Conservation (phyloP, 106 monocot genomes). For the Apostasia ramifera region DNA sequence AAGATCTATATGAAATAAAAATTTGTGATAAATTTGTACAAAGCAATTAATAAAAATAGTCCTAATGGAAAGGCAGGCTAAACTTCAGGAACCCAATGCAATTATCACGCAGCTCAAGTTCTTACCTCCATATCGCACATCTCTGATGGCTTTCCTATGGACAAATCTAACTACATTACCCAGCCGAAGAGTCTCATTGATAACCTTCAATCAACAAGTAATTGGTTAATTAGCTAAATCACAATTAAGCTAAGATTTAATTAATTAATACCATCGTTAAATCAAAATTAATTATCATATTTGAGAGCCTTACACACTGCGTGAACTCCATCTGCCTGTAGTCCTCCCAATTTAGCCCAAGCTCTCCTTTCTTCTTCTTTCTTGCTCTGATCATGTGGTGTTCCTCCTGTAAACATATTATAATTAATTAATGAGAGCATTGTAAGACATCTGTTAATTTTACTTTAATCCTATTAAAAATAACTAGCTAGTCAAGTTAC, state of each 20-base stretch:
- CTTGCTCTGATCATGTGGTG: slow-evolving; percentile 24
- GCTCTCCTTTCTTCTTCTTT: slow-evolving; percentile 37
- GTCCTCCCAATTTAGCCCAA: slow-evolving; percentile 66
- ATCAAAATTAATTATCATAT: background rate
- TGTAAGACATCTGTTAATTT: background rate
- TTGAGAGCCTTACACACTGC: slow-evolving; percentile 56
- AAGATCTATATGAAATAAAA: too few species aligned
- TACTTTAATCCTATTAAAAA: too few species aligned
- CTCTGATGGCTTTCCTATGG: slow-evolving; percentile 58
- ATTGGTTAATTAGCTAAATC: background rate
- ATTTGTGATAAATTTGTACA: too few species aligned
- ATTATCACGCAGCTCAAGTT: background rate
- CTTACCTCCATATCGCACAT: slow-evolving; percentile 52
- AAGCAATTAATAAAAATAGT: too few species aligned
- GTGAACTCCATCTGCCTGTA: slow-evolving; percentile 90
- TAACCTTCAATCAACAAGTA: slow-evolving; percentile 46
- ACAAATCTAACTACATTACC: slow-evolving; percentile 84
- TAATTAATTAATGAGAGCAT: background rate
- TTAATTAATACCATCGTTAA: background rate
- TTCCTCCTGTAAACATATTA: slow-evolving; percentile 27
- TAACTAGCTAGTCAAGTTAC: too few species aligned
- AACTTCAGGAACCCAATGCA: too few species aligned
- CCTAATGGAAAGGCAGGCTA: too few species aligned
- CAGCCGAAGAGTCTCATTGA: slow-evolving; percentile 83
- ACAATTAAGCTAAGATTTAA: background rate